Conservation (phyloP, 352 stramenopile genomes). For the Pythium sukuiense region DNA sequence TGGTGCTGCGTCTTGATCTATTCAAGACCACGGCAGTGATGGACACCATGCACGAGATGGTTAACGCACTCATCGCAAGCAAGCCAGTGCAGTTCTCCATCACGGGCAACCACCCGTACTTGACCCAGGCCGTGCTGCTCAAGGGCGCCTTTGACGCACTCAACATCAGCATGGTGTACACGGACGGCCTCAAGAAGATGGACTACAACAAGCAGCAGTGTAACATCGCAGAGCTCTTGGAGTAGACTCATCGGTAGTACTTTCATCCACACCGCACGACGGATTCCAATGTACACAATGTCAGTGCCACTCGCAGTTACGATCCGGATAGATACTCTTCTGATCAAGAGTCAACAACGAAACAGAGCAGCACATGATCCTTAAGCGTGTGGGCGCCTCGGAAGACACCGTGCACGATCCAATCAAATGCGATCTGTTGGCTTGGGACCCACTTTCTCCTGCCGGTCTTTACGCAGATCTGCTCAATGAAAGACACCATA, state of each 20-base stretch:
- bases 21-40: not conserved
- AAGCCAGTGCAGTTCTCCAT: slow-evolving; percentile 20
- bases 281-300: too few species aligned
- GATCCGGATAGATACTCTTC: too few species aligned
- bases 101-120: slow-evolving; percentile 28
- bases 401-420: too few species aligned
- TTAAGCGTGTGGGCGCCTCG: too few species aligned
- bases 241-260: not conserved
- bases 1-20: not conserved
- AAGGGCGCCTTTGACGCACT: slow-evolving; percentile 26
- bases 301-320: too few species aligned
- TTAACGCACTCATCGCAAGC: slow-evolving; percentile 4
- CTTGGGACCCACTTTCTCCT: too few species aligned
- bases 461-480: too few species aligned
- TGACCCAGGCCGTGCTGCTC: slow-evolving; percentile 24
- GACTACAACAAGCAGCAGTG: slow-evolving; percentile 4
- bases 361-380: too few species aligned
- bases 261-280: too few species aligned
- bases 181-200: slow-evolving; percentile 23
- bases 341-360: too few species aligned
- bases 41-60: slow-evolving; percentile 3
- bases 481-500: too few species aligned
- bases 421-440: too few species aligned
- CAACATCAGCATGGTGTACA: slow-evolving; percentile 37
- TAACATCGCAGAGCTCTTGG: not conserved